Evolutionary conservation across 176 grass and related monocot genomes (phyloP).

Genomic region (Bolboschoenus planiculmis): DNA sequence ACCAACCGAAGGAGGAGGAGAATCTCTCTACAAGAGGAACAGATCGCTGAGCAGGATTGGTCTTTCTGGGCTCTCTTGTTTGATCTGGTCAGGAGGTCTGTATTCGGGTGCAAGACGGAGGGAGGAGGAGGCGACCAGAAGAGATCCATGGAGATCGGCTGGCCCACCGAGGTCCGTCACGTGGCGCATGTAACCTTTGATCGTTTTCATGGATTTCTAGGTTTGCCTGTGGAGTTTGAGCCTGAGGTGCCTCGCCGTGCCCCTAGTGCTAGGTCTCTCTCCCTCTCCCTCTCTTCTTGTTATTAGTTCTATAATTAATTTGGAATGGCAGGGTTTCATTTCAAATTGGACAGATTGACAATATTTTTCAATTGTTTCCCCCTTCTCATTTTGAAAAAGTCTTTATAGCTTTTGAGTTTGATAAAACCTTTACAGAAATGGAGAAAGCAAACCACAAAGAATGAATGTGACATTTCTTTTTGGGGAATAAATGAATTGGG

Average conservation of each 20-base stretch:
- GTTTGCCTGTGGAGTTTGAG: conserved; percentile 91
- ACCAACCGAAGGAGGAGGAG: conserved; percentile 20
- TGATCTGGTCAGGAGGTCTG: conserved; percentile 64
- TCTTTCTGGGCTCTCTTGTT: conserved; percentile 78
- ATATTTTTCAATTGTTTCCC: not conserved
- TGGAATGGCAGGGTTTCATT: not conserved
- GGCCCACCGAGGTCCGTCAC: conserved; percentile 83
- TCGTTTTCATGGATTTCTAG: conserved; percentile 91
- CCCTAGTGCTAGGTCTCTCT: conserved; percentile 68
- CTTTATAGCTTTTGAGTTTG: not conserved
- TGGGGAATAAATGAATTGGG: not conserved
- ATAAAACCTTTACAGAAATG: not conserved
- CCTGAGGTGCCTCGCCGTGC: conserved; percentile 72
- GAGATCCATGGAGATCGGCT: conserved; percentile 77
- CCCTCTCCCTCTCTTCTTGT: not conserved
- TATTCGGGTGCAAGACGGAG: conserved; percentile 56
- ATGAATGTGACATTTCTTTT: not conserved
- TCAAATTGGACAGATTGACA: not conserved
- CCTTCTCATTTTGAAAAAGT: not conserved
- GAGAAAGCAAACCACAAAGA: not conserved
- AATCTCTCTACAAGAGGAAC: conserved; percentile 7
- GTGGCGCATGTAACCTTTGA: conserved; percentile 96
- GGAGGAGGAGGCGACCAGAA: not conserved
- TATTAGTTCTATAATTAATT: not conserved
- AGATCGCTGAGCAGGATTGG: conserved; percentile 41